Evolutionary conservation across 805 yeast genomes (phyloP).

Genomic region (Wickerhamiella bombiphila): DNA sequence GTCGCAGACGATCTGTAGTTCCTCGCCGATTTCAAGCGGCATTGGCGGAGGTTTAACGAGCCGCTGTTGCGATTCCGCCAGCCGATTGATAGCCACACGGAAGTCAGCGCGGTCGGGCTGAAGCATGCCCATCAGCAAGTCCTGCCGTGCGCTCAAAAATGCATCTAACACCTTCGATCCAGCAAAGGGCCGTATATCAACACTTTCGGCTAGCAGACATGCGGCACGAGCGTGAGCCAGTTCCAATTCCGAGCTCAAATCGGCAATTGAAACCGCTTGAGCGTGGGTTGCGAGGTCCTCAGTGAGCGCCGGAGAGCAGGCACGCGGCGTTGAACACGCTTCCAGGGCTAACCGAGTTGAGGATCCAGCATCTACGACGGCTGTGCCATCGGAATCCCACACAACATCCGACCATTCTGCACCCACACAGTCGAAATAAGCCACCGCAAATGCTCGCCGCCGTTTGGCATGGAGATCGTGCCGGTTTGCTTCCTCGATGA

Average conservation of each 20-base stretch:
- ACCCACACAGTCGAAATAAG: neutral
- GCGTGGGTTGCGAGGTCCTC: neutral
- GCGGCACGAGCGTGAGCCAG: neutral
- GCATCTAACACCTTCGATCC: neutral
- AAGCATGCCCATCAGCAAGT: neutral
- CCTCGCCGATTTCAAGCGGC: slow-evolving; percentile 6
- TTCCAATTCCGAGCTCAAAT: neutral
- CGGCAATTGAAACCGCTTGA: too few relatives aligned
- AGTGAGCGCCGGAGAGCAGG: neutral
- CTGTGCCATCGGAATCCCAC: neutral
- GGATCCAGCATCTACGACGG: neutral
- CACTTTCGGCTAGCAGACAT: neutral
- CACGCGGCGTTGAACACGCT: neutral
- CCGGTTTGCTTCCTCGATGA: neutral
- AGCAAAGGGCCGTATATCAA: neutral
- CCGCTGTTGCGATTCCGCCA: neutral
- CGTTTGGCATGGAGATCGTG: neutral
- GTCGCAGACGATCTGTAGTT: slow-evolving; percentile 34
- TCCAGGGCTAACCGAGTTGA: neutral
- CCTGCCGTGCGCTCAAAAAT: neutral
- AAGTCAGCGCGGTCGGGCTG: neutral
- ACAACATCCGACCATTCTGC: slow-evolving; percentile 1
- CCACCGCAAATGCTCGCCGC: neutral
- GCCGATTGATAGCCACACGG: neutral
- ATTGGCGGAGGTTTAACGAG: neutral